These are phyloP conservation scores for Exophiala sideris DNA, from an alignment of 2,329 filamentous ascomycete species.

Conservation along the genomic window DNA sequence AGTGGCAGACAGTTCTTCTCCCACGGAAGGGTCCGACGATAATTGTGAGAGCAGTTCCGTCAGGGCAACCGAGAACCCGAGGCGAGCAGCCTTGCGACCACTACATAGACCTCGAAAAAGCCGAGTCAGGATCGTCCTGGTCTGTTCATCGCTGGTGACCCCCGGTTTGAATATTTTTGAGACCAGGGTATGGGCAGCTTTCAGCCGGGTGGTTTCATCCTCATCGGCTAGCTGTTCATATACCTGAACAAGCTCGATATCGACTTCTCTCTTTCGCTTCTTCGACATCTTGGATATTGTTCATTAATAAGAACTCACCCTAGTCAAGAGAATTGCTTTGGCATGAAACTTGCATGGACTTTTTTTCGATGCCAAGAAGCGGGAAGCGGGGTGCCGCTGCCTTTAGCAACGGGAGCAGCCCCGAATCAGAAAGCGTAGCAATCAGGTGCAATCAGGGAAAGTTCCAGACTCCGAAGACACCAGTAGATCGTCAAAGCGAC, in stretches of 20 bases:
- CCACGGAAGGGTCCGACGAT: slow-evolving; percentile 43
- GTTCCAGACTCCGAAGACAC: background rate
- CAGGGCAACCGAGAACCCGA: slow-evolving; percentile 86
- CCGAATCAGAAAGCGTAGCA: background rate
- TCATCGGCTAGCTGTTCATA: slow-evolving; percentile 49
- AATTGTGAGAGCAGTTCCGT: slow-evolving; percentile 74
- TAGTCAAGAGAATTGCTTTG: background rate
- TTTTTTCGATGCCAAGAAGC: background rate
- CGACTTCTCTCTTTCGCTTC: slow-evolving; percentile 32
- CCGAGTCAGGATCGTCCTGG: slow-evolving; percentile 50
- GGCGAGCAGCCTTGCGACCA: slow-evolving; percentile 78
- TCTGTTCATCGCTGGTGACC: slow-evolving; percentile 39
- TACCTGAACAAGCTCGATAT: slow-evolving; percentile 46
- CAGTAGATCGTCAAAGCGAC: too few relatives aligned
- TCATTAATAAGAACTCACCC: background rate
- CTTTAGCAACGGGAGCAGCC: background rate
- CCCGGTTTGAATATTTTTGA: slow-evolving; percentile 43
- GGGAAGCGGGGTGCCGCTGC: too few relatives aligned
- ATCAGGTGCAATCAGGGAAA: background rate
- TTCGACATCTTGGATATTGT: slow-evolving; percentile 17
- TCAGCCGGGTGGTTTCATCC: slow-evolving; percentile 45
- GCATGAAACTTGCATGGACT: background rate
- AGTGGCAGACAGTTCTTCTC: slow-evolving; percentile 34
- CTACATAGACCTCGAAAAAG: slow-evolving; percentile 87
- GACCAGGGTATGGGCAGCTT: slow-evolving; percentile 43